Evolutionary conservation across 2,329 filamentous ascomycete genomes (phyloP).

Genomic region (Phyllosticta ampelicida): DNA sequence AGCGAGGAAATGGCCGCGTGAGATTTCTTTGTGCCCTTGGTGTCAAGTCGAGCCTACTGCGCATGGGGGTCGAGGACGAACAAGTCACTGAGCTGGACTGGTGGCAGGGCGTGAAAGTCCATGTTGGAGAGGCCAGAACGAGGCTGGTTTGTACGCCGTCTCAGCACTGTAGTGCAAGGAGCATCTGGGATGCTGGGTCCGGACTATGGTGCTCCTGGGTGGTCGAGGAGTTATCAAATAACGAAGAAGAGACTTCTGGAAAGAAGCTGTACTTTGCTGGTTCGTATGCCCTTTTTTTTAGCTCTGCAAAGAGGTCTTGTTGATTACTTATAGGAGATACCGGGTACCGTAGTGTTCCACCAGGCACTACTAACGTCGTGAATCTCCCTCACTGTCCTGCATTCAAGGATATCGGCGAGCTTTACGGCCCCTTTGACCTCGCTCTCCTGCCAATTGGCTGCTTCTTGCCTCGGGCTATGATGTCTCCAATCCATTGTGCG

Average conservation of each 20-base stretch:
- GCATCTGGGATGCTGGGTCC: conserved; percentile 28
- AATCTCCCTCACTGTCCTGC: conserved; percentile 35
- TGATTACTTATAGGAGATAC: conserved; percentile 26
- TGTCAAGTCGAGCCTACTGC: conserved; percentile 26
- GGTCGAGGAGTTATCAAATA: conserved; percentile 20
- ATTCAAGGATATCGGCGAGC: conserved; percentile 37
- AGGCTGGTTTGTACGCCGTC: conserved; percentile 36
- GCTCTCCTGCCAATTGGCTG: conserved; percentile 40
- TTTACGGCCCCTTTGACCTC: conserved; percentile 40
- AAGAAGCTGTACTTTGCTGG: conserved; percentile 35
- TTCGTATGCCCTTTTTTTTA: background rate
- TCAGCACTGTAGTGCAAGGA: conserved; percentile 38
- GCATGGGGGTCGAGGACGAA: conserved; percentile 25
- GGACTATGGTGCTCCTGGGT: conserved; percentile 42
- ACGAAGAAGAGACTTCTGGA: conserved; percentile 1
- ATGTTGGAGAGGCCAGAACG: conserved; percentile 28
- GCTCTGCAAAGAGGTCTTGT: background rate
- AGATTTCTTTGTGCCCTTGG: conserved; percentile 35
- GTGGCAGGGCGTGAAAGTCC: conserved; percentile 36
- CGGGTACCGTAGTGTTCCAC: conserved; percentile 32
- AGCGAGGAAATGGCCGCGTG: conserved; percentile 23
- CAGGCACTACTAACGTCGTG: conserved; percentile 21
- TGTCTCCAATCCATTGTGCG: conserved; percentile 37
- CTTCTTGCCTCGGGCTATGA: conserved; percentile 34
- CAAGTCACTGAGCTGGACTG: conserved; percentile 40